phyloP scores from a whole-genome alignment of 176 grass and related monocot species.

The Triticum timopheevii region DNA sequence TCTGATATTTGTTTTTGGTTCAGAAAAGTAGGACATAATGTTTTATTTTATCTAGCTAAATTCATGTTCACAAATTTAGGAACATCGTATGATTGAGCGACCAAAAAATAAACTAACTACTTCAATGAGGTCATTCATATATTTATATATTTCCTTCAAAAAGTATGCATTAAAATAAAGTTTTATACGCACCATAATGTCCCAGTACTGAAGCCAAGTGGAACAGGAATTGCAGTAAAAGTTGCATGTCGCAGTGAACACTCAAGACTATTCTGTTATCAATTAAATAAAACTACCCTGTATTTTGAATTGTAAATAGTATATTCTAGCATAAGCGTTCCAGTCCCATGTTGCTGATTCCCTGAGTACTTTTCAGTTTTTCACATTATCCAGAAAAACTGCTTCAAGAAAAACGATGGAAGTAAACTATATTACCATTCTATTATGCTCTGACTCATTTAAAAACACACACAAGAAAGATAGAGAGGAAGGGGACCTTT shows the following conservation, averaged over 20 bases:
- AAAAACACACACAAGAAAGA: no score
- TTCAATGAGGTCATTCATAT: neutral
- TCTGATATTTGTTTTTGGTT: constrained; percentile 3
- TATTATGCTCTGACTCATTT: neutral
- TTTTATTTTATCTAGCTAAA: neutral
- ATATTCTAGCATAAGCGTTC: neutral
- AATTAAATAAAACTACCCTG: neutral
- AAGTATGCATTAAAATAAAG: neutral
- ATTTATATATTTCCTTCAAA: neutral
- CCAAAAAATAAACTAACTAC: neutral
- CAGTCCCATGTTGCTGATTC: neutral
- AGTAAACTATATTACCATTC: neutral
- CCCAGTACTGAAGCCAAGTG: neutral
- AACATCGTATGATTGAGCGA: neutral
- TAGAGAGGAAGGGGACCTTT: no score
- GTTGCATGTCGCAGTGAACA: neutral
- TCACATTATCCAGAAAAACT: constrained; percentile 3
- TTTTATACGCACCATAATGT: neutral
- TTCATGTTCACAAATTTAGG: neutral
- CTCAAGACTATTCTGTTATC: neutral
- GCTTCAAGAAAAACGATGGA: constrained; percentile 11
- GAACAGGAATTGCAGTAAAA: neutral
- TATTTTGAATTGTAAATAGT: neutral
- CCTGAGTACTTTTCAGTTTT: neutral
- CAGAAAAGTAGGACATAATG: neutral